A percentile compares a stretch with the other conserved stretches of the same genome.
phyloP scores from a whole-genome alignment of 2,329 filamentous ascomycete genomes.

The Aureobasidium sp. region DNA sequence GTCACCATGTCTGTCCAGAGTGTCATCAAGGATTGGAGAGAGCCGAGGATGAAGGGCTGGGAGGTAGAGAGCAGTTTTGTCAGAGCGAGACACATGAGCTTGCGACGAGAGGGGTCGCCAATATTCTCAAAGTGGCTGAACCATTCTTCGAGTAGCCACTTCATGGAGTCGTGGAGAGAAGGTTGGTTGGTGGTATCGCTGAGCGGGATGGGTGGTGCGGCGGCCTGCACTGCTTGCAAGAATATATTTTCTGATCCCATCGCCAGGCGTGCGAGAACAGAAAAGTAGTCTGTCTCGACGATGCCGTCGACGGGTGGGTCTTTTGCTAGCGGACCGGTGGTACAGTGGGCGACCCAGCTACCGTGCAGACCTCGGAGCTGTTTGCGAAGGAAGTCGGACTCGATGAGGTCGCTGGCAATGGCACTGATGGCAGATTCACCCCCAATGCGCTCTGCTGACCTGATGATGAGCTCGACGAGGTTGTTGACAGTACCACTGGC shows the following conservation, averaged over 20 bases:
- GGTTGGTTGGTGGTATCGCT: slow-evolving; percentile 8
- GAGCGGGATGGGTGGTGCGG: slow-evolving; percentile 14
- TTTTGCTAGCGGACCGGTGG: slow-evolving; percentile 69
- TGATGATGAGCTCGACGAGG: slow-evolving; percentile 39
- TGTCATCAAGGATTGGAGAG: slow-evolving; percentile 63
- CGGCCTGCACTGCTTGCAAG: slow-evolving; percentile 42
- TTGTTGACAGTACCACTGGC: slow-evolving; percentile 40
- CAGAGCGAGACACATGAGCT: slow-evolving; percentile 64
- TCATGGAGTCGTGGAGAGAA: slow-evolving; percentile 30
- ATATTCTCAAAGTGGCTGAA: slow-evolving; percentile 62
- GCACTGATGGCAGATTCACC: slow-evolving; percentile 44
- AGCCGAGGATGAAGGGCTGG: slow-evolving; percentile 35
- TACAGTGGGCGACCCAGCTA: slow-evolving; percentile 62
- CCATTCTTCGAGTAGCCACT: slow-evolving; percentile 50
- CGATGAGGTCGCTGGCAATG: slow-evolving; percentile 47
- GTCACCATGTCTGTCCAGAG: slow-evolving; percentile 66
- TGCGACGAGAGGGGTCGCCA: slow-evolving; percentile 56
- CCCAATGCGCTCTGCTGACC: slow-evolving; percentile 44
- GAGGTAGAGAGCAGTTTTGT: slow-evolving; percentile 62
- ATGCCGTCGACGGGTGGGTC: slow-evolving; percentile 62
- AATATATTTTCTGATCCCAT: slow-evolving; percentile 65
- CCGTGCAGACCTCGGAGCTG: slow-evolving; percentile 39
- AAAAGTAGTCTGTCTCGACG: slow-evolving; percentile 77
- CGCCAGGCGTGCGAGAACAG: slow-evolving; percentile 69
- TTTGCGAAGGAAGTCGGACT: slow-evolving; percentile 49